A percentile compares a stretch with the other conserved stretches of the same genome.
phyloP scores from a whole-genome alignment of 805 yeast genomes.

The Hagleromyces aurorensis region DNA sequence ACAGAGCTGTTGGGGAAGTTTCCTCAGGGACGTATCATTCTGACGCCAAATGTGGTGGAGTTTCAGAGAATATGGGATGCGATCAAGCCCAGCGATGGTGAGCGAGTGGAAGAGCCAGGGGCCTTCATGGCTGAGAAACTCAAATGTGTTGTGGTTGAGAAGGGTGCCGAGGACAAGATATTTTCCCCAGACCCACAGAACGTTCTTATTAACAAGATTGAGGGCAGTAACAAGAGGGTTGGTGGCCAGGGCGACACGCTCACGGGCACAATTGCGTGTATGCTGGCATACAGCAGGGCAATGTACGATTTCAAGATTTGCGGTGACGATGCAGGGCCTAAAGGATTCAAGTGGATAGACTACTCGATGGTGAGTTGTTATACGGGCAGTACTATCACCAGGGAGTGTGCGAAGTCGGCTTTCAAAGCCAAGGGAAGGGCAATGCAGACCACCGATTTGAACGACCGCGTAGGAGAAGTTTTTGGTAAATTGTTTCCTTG shows the following conservation, averaged over 20 bases:
- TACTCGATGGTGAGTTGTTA: constrained; percentile 48
- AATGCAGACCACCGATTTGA: constrained; percentile 80
- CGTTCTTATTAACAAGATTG: constrained; percentile 36
- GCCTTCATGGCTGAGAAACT: constrained; percentile 18
- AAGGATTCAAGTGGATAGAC: constrained; percentile 28
- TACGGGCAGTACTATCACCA: constrained; percentile 63
- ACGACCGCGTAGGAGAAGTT: constrained; percentile 56
- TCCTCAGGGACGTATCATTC: constrained; percentile 51
- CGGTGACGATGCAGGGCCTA: constrained; percentile 35
- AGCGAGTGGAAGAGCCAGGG: constrained; percentile 28
- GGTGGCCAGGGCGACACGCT: constrained; percentile 97
- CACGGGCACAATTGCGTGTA: constrained; percentile 76
- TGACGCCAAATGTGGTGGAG: constrained; percentile 90
- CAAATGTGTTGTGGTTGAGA: constrained; percentile 41
- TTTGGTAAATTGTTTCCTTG: constrained; percentile 44
- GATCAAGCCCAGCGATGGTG: constrained; percentile 15
- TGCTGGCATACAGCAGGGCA: constrained; percentile 71
- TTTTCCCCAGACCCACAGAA: constrained; percentile 35
- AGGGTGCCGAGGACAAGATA: constrained; percentile 61
- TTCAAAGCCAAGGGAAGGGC: constrained; percentile 59
- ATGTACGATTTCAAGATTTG: constrained; percentile 53
- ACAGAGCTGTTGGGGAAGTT: constrained; percentile 35
- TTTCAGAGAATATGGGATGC: constrained; percentile 59
- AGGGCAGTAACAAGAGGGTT: constrained; percentile 72
- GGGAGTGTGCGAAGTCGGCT: constrained; percentile 59